Evolutionary conservation across 495 filamentous ascomycete species (phyloP).

Genomic region (Schizothecium vesticola): DNA sequence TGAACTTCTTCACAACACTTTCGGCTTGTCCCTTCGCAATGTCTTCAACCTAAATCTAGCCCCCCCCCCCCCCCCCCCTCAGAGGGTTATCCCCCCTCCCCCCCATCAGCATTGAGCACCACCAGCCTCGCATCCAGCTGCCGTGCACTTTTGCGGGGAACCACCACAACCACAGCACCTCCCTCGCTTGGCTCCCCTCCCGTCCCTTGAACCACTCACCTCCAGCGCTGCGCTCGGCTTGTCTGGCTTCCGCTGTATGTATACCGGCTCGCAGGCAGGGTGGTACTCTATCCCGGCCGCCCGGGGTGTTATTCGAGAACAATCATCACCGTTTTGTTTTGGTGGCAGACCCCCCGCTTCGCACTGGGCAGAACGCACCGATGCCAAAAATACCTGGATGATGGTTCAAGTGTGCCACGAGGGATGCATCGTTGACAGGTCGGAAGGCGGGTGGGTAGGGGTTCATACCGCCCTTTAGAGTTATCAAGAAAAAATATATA

Average conservation of each 20-base stretch:
- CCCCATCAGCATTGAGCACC: background rate
- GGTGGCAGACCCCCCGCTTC: background rate
- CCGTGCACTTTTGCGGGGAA: background rate
- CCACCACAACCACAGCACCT: background rate
- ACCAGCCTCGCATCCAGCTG: background rate
- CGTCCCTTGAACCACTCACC: background rate
- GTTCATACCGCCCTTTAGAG: background rate
- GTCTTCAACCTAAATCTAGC: background rate
- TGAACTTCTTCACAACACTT: background rate
- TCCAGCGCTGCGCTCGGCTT: background rate
- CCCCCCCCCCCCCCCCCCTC: background rate
- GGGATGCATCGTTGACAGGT: background rate
- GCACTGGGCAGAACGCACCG: background rate
- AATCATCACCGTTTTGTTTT: background rate
- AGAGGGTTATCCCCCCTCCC: background rate
- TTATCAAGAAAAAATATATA: background rate
- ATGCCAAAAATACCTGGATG: background rate
- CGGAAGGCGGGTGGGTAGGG: background rate
- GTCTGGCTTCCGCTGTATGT: background rate
- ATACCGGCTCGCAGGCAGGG: background rate
- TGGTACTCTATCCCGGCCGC: background rate
- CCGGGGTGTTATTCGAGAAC: background rate
- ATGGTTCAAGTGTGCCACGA: background rate
- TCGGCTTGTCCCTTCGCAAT: background rate
- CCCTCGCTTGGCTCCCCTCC: background rate